These are phyloP conservation scores for Pyricularia sp. DNA, from an alignment of 2,329 filamentous ascomycete species.

Conservation along the genomic window DNA sequence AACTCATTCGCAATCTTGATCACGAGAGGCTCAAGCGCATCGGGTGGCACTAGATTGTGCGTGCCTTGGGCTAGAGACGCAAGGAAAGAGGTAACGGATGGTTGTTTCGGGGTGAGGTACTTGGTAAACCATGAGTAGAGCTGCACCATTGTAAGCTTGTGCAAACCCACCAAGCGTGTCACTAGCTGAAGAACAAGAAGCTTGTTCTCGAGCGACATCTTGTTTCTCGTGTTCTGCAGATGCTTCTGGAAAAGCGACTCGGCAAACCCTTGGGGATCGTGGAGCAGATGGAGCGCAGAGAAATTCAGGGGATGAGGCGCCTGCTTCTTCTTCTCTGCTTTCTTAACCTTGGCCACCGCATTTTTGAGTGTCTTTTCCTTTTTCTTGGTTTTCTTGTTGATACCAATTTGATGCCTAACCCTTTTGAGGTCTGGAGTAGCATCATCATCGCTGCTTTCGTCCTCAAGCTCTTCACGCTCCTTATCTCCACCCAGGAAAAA, in stretches of 20 bases:
- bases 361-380: conserved; percentile 68
- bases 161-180: conserved; percentile 81
- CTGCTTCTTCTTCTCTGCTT: conserved; percentile 77
- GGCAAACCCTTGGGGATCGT: conserved; percentile 90
- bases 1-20: conserved; percentile 98
- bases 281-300: conserved; percentile 84
- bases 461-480: conserved; percentile 85
- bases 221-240: conserved; percentile 76
- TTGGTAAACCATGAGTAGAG: conserved; percentile 97
- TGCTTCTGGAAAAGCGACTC: conserved; percentile 88
- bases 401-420: conserved; percentile 73
- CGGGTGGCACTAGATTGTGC: conserved; percentile 84
- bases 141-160: conserved; percentile 81
- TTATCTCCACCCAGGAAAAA: conserved; percentile 97
- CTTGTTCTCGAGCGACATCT: conserved; percentile 80
- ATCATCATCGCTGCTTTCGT: conserved; percentile 79
- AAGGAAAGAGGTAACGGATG: conserved; percentile 84
- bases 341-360: conserved; percentile 75
- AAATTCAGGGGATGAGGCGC: conserved; percentile 88
- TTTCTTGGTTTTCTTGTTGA: conserved; percentile 97
- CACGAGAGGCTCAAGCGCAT: conserved; percentile 81
- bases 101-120: conserved; percentile 79
- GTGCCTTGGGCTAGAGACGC: conserved; percentile 87
- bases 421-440: conserved; percentile 59
- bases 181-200: conserved; percentile 85